phyloP scores from a whole-genome alignment of 345 rosid genomes.

The Triadica sebifera region DNA sequence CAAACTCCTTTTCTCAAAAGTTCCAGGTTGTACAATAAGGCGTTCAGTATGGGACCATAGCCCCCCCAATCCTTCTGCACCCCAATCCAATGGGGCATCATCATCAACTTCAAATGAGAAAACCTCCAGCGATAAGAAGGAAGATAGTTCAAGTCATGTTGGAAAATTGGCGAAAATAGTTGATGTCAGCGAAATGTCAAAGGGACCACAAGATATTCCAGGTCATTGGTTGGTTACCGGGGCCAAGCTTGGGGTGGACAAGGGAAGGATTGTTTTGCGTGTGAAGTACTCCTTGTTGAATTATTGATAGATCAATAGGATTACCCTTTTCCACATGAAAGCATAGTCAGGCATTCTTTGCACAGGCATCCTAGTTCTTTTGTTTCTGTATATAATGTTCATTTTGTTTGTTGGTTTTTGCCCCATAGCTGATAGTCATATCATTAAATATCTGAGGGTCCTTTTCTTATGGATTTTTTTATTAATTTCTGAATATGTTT shows the following conservation, averaged over 20 bases:
- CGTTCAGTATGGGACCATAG: constrained; percentile 97
- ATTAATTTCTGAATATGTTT: constrained; percentile 13
- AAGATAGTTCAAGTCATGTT: constrained; percentile 51
- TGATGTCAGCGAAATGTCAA: constrained; percentile 76
- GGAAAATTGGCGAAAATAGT: constrained; percentile 79
- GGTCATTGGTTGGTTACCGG: constrained; percentile 99
- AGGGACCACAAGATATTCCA: constrained; percentile 90
- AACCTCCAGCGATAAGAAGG: constrained; percentile 52
- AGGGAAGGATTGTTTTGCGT: constrained; percentile 86
- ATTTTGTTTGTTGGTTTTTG: constrained; percentile 23
- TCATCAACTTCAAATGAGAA: constrained; percentile 48
- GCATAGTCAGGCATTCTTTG: constrained; percentile 58
- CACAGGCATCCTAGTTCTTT: constrained; percentile 45
- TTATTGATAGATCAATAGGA: constrained; percentile 51
- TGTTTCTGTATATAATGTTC: constrained; percentile 46
- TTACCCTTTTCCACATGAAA: constrained; percentile 25
- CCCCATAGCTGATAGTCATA: constrained; percentile 17
- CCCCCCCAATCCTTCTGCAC: constrained; percentile 43
- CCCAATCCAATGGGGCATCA: constrained; percentile 50
- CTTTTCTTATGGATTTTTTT: constrained; percentile 3
- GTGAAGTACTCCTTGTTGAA: constrained; percentile 89
- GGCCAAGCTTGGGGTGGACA: constrained; percentile 92
- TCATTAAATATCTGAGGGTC: background rate
- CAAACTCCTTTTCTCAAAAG: constrained; percentile 92
- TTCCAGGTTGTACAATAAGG: constrained; percentile 92